A percentile compares a stretch with the other conserved stretches of the same genome.
Evolutionary conservation across 2,329 filamentous ascomycete species (phyloP).

Genomic region (Ophiostoma angusticollis): DNA sequence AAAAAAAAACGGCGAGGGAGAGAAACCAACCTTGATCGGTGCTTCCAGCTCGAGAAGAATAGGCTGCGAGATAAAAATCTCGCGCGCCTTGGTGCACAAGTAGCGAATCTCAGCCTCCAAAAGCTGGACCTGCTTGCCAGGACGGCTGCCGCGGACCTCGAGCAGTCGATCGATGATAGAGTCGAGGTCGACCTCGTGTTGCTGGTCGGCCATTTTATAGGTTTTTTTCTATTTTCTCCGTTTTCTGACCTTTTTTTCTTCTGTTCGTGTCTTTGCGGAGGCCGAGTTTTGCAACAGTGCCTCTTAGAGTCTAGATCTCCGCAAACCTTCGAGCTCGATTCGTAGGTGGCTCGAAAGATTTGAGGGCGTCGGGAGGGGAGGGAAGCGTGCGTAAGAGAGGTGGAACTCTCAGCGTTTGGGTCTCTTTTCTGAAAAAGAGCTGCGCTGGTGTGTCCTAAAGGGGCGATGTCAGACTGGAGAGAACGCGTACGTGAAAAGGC

Average conservation of each 20-base stretch:
- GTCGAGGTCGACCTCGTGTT: conserved; percentile 91
- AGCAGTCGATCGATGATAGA: conserved; percentile 98
- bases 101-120: conserved; percentile 92
- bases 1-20: neutral
- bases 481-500: too few species aligned
- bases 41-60: conserved; percentile 96
- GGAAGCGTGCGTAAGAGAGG: neutral
- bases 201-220: conserved; percentile 47
- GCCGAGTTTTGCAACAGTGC: conserved; percentile 4
- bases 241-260: conserved; percentile 2
- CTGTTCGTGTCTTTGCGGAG: conserved; percentile 2
- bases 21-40: conserved; percentile 78
- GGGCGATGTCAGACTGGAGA: neutral
- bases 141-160: conserved; percentile 93
- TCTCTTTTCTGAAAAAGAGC: neutral
- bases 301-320: conserved; percentile 11
- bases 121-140: conserved; percentile 96
- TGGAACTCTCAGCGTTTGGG: neutral
- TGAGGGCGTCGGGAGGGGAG: conserved; percentile 11
- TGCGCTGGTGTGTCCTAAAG: conserved; percentile 1
- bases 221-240: neutral
- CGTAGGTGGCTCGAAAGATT: conserved; percentile 11
- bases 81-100: conserved; percentile 94
- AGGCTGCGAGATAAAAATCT: conserved; percentile 99
- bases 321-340: conserved; percentile 14